phyloP scores from a whole-genome alignment of 163 green algal genomes.

The Volvox carteri region DNA sequence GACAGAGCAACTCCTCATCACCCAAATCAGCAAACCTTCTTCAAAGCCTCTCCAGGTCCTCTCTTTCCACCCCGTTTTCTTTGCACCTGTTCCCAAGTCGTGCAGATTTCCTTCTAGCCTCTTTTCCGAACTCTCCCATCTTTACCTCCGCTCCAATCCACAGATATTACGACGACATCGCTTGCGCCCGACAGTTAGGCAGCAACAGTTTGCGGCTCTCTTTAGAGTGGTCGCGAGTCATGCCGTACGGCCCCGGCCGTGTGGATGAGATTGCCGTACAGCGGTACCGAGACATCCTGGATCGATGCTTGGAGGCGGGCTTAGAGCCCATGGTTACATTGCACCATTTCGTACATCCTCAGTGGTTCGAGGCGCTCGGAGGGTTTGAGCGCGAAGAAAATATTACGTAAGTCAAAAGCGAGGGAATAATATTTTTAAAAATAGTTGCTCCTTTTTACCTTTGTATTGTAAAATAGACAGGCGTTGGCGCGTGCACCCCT shows the following conservation, averaged over 20 bases:
- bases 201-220: conserved; percentile 83
- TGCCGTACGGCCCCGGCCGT: conserved; percentile 66
- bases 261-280: conserved; percentile 68
- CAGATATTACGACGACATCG: conserved; percentile 80
- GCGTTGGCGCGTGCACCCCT: no score
- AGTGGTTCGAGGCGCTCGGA: conserved; percentile 86
- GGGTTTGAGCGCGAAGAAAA: conserved; percentile 81
- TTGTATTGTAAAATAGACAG: no score
- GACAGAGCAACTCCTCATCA: no score
- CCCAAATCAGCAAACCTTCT: no score
- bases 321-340: conserved; percentile 83
- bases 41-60: no score
- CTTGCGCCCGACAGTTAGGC: conserved; percentile 67
- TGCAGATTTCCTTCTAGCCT: neutral
- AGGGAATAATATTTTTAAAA: no score
- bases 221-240: conserved; percentile 84
- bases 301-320: conserved; percentile 57
- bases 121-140: neutral
- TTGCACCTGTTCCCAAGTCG: no score
- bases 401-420: conserved; percentile 64
- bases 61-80: no score
- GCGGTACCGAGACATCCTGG: conserved; percentile 70
- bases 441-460: no score
- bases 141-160: neutral
- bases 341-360: conserved; percentile 91